Conservation (phyloP, 345 rosid genomes). For the Lumnitzera racemosa region DNA sequence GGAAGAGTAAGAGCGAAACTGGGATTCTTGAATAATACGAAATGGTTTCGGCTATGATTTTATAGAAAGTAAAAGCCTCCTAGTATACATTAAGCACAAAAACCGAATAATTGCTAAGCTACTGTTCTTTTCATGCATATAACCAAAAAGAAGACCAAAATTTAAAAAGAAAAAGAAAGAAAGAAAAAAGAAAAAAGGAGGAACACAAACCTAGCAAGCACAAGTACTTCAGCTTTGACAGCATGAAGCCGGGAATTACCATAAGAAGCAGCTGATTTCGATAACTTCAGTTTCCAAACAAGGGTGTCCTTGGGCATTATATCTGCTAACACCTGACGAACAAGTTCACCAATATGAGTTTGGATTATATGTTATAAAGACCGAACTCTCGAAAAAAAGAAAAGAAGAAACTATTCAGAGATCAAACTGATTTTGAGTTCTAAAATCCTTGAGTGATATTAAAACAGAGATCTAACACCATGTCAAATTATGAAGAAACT, state of each 20-base stretch:
- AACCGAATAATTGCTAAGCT: neutral
- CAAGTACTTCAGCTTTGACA: slow-evolving; percentile 47
- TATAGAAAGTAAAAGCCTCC: neutral
- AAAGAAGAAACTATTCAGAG: no score
- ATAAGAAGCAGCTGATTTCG: slow-evolving; percentile 47
- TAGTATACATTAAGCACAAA: neutral
- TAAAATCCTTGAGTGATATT: no score
- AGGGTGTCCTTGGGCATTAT: slow-evolving; percentile 25
- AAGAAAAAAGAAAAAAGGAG: neutral
- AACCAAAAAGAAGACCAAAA: neutral
- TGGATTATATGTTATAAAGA: neutral
- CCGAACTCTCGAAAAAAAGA: neutral
- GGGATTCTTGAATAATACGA: neutral
- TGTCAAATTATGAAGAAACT: no score
- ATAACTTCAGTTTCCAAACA: slow-evolving; percentile 31
- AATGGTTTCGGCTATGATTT: neutral
- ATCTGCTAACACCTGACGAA: slow-evolving; percentile 21
- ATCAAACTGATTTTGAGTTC: no score
- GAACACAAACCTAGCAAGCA: slow-evolving; percentile 50
- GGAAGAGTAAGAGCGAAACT: neutral
- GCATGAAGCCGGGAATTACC: slow-evolving; percentile 45
- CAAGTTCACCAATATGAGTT: neutral
- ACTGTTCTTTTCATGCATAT: neutral
- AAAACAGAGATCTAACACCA: no score
- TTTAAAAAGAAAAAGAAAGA: no score